Evolutionary conservation across 345 rosid genomes (phyloP), one percentile per base, ranked within the genome.

Genomic region (Physaria fendleri): DNA sequence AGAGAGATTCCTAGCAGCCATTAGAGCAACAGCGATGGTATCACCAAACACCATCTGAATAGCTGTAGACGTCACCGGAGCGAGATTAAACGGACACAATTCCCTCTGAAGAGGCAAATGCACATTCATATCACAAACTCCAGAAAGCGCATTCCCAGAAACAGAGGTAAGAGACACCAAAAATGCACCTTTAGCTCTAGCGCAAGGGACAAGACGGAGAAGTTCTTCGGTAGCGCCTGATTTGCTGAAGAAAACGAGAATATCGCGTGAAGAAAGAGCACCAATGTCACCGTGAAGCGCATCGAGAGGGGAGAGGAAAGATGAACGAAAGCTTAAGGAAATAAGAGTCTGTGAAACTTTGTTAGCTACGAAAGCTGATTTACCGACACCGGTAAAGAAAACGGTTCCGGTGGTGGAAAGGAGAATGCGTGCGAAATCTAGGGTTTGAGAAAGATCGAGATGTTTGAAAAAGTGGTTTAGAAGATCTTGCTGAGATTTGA

Each of bases 1-100:
- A 10, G 77, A 76, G 60, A 94, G 71, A 76, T 85, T 90, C 76
- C 83, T 76, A 2, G 99, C 96, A 0, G 75, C 90, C 99, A 90
- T 87, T 57, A 94, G 81, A 0, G 99, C 99, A 33, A 90, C 84
- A 18, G 99, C 95, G 25, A 94, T 92, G 9, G 99, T 90, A 69
- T 94, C 99, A 50, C 99, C 99, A 16, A 94, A 94, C 13, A 94
- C 87, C 97, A 94, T 94, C 78, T 94, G 99, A 16, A 94, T 94
- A 28, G 95, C 99, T 10, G 88, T 90, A 9, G 99, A 94, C 3
- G 99, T 94, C 12, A 90, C 99, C 11, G 97, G 99, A 4, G 96
- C 99, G 35, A 94, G 73, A 81, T 93, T 82, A 29, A 89, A 94
- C 1, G 96, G 99, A 34, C 99, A 94, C 23, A 94, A 56, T 61